Evolutionary conservation across 495 filamentous ascomycete species (phyloP).

Genomic region (Xylaria acuta): DNA sequence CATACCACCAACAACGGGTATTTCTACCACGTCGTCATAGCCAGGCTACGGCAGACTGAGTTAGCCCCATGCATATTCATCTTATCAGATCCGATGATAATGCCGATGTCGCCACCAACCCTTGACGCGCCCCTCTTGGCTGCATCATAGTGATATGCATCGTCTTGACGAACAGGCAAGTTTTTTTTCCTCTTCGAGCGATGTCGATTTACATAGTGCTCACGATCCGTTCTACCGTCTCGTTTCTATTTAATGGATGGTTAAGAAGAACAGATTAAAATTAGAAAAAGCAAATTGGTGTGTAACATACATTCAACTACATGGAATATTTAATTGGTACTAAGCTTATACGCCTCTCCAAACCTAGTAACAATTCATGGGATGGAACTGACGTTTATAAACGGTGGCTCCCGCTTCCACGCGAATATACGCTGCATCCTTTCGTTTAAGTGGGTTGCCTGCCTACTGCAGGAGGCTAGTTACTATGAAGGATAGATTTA

Average conservation of each 20-base stretch:
- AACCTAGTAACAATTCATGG: not conserved
- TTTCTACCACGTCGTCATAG: conserved; percentile 33
- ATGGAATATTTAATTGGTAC: not conserved
- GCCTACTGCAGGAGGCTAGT: conserved; percentile 18
- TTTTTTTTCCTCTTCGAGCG: conserved; percentile 4
- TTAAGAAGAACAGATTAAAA: not conserved
- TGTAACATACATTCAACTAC: not conserved
- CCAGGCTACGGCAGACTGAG: conserved; percentile 23
- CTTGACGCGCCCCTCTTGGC: conserved; percentile 30
- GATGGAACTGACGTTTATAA: not conserved
- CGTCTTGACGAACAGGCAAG: conserved; percentile 9
- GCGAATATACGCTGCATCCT: not conserved
- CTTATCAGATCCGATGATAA: conserved; percentile 63
- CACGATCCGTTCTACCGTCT: not conserved
- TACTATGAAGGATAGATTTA: conserved; percentile 19
- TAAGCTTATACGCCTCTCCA: not conserved
- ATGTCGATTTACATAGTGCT: not conserved
- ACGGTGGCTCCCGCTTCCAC: not conserved
- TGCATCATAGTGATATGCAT: conserved; percentile 24
- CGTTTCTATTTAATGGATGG: not conserved
- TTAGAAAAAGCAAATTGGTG: not conserved
- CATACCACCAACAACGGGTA: not conserved
- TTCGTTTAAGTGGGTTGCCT: conserved; percentile 1
- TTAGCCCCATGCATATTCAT: conserved; percentile 39
- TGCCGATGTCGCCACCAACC: conserved; percentile 47